Percentiles rank a stretch among this genome's conserved stretches.
Conservation (phyloP, 1,284 basidiomycete species). For the Phlebopus sp. region DNA sequence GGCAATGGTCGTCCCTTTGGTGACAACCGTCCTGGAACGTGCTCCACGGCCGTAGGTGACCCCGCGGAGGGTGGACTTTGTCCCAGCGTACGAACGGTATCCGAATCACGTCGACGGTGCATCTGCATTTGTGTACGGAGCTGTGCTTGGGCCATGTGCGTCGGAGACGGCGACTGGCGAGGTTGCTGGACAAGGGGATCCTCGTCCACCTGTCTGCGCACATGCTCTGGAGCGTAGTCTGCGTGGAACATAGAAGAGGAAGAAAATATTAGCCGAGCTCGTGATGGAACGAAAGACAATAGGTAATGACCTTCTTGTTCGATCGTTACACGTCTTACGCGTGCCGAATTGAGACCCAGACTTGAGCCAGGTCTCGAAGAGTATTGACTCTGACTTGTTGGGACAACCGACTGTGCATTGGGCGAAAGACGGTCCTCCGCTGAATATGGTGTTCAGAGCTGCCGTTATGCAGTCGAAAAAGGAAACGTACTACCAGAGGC, state of each 20-base stretch:
- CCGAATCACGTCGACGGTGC: conserved; percentile 69
- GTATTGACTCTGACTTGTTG: conserved; percentile 34
- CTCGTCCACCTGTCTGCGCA: conserved; percentile 13
- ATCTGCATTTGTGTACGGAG: conserved; percentile 28
- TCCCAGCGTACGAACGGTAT: conserved; percentile 57
- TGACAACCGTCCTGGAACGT: conserved; percentile 25
- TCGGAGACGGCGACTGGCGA: conserved; percentile 57
- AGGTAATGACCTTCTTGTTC: conserved; percentile 41
- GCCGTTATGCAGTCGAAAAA: conserved; percentile 4
- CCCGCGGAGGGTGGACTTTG: conserved; percentile 23
- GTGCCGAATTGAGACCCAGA: conserved; percentile 38
- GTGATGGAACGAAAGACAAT: conserved; percentile 5
- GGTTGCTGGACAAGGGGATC: conserved; percentile 28
- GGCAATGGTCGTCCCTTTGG: conserved; percentile 19
- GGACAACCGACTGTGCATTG: conserved; percentile 29
- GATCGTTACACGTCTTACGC: conserved; percentile 32
- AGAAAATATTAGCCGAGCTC: conserved; percentile 8
- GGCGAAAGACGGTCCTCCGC: conserved; percentile 30
- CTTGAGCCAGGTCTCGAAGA: conserved; percentile 53
- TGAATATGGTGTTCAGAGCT: conserved; percentile 10
- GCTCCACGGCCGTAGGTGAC: conserved; percentile 43
- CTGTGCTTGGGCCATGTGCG: conserved; percentile 35
- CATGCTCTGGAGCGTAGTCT: conserved; percentile 30
- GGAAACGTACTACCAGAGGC: conserved; percentile 41
- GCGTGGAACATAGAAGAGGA: conserved; percentile 22